Base-by-base conservation (phyloP, 306 rosid species). In the Lagenaria siceraria region DNA sequence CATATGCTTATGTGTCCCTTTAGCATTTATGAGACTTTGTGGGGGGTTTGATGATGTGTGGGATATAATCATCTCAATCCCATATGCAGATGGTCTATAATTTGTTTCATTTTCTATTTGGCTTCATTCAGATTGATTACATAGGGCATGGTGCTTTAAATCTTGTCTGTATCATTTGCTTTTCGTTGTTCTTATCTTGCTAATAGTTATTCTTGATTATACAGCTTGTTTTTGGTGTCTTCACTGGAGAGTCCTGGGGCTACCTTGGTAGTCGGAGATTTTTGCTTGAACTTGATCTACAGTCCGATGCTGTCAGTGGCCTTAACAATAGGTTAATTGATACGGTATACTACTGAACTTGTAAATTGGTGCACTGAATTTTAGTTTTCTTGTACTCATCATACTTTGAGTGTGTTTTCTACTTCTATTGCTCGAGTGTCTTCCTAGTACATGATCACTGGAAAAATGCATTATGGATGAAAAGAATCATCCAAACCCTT, bases 241-340 rank as follows among this genome's bases (percentile, higher is more conserved):
- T 91, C 84, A 91, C 98, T 56, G 98, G 98, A 55, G 98, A 93
- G 81, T 81, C 89, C 13, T 93, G 98, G 98, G 98, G 97, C 61
- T 93, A 91, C 88, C 97, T 93, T 78, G 98, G 98, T 81, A 93
- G 98, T 81, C 82, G 98, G 86, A 91, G 97, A 78, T 93, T 93
- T 84, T 84, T 90, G 82, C 87, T 48, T 31, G 98, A 93, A 84
- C 97, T 93, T 79, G 96, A 90, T 87, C 82, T 85, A 79, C 92
- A 88, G 80, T 91, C 98, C 18, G 92, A 90, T 84, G 87, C 91
- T 83, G 97, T 93, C 80, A 83, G 61, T 63, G 98, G 98, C 75
- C 96, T 93, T 68, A 54, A 88, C 85, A 79, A 43, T 68, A 85
- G 91, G 77, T 83, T 84, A 82, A 85, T 93, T 78, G 98, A 93